A percentile compares a stretch with the other conserved stretches of the same genome.
These are phyloP conservation scores for Solanum lignicaule DNA, from an alignment of 257 asterid genomes.

Conservation along the genomic window DNA sequence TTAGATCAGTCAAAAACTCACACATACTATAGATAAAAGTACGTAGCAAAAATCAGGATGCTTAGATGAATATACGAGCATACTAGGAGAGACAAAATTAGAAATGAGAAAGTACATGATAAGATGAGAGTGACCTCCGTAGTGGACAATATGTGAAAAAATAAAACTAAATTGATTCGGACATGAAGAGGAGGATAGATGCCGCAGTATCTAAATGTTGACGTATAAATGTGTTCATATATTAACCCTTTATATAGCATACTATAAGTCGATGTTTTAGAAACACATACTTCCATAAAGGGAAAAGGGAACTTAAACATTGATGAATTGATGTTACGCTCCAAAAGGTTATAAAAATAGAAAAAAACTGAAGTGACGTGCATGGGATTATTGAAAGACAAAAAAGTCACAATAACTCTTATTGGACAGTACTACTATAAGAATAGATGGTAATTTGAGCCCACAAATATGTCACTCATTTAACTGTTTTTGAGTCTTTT, in stretches of 20 bases:
- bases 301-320: background rate
- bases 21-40: background rate
- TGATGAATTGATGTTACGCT: background rate
- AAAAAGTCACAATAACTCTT: background rate
- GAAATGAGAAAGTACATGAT: background rate
- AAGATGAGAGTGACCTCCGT: background rate
- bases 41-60: background rate
- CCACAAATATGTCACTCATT: background rate
- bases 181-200: background rate
- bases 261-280: background rate
- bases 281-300: background rate
- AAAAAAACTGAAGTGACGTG: background rate
- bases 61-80: background rate
- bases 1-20: background rate
- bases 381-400: background rate
- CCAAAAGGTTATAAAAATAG: background rate
- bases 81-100: background rate
- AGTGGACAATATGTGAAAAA: background rate
- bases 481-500: background rate
- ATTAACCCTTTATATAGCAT: background rate
- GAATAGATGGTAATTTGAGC: background rate
- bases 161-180: background rate
- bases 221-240: background rate
- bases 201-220: background rate
- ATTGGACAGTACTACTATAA: background rate